These are phyloP conservation scores for Neoascochyta sp. DNA, from an alignment of 2,329 filamentous ascomycete genomes.

Conservation along the genomic window DNA sequence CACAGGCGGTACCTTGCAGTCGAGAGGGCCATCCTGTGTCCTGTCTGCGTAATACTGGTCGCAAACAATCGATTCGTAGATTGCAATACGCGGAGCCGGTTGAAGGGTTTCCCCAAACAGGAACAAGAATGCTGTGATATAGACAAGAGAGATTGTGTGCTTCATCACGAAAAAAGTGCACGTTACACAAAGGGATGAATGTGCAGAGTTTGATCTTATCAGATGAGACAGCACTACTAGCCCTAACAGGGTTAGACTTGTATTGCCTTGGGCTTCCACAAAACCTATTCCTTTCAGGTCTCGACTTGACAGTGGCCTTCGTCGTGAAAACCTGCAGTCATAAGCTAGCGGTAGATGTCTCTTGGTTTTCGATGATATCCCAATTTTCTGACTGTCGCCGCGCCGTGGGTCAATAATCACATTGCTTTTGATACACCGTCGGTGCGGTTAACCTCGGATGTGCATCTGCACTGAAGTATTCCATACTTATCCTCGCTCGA, in stretches of 20 bases:
- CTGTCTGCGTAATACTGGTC: constrained; percentile 6
- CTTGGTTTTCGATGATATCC: too few relatives aligned
- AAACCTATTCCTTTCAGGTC: too few relatives aligned
- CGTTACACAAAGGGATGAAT: not conserved
- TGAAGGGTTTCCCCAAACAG: constrained; percentile 18
- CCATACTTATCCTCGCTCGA: too few relatives aligned
- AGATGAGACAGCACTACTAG: not conserved
- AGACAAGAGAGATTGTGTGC: constrained; percentile 12
- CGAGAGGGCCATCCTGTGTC: constrained; percentile 2
- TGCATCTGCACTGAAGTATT: too few relatives aligned
- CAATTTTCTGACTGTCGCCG: too few relatives aligned
- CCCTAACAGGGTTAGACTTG: not conserved
- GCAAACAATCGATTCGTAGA: constrained; percentile 18
- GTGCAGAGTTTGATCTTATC: not conserved
- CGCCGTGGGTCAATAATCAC: too few relatives aligned
- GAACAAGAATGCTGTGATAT: constrained; percentile 16
- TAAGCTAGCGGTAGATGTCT: too few relatives aligned
- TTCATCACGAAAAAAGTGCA: not conserved
- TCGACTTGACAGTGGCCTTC: too few relatives aligned
- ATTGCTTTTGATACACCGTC: too few relatives aligned
- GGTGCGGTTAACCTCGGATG: too few relatives aligned
- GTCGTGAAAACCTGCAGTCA: too few relatives aligned
- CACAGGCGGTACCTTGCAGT: constrained; percentile 15
- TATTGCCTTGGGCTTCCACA: too few relatives aligned
- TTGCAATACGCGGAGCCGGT: constrained; percentile 16